phyloP scores from a whole-genome alignment of 495 filamentous ascomycete genomes.

The Penicillium parvum region DNA sequence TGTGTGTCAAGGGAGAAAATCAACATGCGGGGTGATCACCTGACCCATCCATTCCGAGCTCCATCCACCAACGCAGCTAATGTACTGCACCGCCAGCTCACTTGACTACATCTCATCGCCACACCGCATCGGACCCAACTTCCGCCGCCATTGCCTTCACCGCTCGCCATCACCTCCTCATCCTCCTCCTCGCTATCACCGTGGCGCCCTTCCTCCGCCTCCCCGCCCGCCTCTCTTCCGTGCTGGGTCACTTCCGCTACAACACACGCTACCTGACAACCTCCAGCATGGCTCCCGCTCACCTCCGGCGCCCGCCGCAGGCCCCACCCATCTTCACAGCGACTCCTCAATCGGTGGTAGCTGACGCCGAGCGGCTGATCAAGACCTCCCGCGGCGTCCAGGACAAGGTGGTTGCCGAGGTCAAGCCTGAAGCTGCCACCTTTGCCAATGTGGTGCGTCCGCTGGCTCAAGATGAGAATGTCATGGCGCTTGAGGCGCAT shows the following conservation, averaged over 20 bases:
- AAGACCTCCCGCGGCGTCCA: slow-evolving; percentile 62
- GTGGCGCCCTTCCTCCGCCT: slow-evolving; percentile 71
- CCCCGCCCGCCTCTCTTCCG: slow-evolving; percentile 49
- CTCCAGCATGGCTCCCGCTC: slow-evolving; percentile 61
- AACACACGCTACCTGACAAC: slow-evolving; percentile 50
- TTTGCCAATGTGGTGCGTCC: slow-evolving; percentile 64
- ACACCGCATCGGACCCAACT: slow-evolving; percentile 1
- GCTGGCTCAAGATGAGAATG: slow-evolving; percentile 65
- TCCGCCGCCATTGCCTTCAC: slow-evolving; percentile 21
- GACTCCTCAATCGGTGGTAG: slow-evolving; percentile 69
- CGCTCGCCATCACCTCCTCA: slow-evolving; percentile 47
- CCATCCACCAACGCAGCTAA: not conserved
- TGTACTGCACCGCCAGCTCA: not conserved
- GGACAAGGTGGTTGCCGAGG: slow-evolving; percentile 66
- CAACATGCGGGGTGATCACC: no score
- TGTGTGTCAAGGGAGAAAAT: no score
- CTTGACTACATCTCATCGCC: not conserved
- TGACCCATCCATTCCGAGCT: no score
- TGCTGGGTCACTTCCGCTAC: slow-evolving; percentile 56
- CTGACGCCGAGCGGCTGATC: slow-evolving; percentile 72
- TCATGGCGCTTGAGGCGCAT: slow-evolving; percentile 51
- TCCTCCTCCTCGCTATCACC: slow-evolving; percentile 61
- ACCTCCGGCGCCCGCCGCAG: slow-evolving; percentile 70
- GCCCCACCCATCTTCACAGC: slow-evolving; percentile 81
- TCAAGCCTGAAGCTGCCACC: slow-evolving; percentile 60